Percentiles rank a stretch among this genome's conserved stretches.
These are phyloP conservation scores for Fallopia convolvulus DNA, from an alignment of 148 eudicot species.

Conservation along the genomic window DNA sequence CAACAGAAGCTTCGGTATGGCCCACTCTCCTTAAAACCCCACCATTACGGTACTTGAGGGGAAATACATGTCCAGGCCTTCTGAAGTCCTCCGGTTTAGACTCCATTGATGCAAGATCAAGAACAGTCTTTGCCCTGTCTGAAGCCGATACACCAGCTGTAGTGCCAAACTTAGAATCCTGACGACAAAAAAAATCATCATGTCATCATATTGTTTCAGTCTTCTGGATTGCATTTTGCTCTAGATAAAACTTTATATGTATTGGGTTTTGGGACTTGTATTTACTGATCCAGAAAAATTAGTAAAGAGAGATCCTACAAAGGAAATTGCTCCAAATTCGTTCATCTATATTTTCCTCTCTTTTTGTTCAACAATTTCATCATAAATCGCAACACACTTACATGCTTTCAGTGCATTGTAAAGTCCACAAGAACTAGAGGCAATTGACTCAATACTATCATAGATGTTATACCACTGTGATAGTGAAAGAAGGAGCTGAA, in stretches of 20 bases:
- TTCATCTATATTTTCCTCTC: no score
- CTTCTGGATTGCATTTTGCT: background rate
- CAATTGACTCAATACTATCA: background rate
- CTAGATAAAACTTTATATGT: no score
- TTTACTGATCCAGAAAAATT: no score
- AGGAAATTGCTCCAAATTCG: no score
- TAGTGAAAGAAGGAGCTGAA: constrained; percentile 70
- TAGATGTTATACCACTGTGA: constrained; percentile 67
- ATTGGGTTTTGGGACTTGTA: no score
- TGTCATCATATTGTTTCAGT: background rate
- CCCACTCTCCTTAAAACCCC: constrained; percentile 84
- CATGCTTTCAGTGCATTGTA: background rate
- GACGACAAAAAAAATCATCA: background rate
- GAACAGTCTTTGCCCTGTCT: constrained; percentile 78
- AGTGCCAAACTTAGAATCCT: constrained; percentile 81
- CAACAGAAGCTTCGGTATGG: constrained; percentile 94
- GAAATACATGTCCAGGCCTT: constrained; percentile 92
- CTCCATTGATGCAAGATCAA: constrained; percentile 54
- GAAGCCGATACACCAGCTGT: constrained; percentile 82
- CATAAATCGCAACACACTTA: background rate
- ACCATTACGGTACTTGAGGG: constrained; percentile 75
- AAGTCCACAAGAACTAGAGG: background rate
- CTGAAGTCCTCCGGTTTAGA: constrained; percentile 71
- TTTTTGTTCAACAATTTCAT: no score
- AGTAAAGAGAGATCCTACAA: no score